A percentile compares a stretch with the other conserved stretches of the same genome.
Conservation (phyloP, 345 rosid genomes). For the Eucalyptus pauciflora region DNA sequence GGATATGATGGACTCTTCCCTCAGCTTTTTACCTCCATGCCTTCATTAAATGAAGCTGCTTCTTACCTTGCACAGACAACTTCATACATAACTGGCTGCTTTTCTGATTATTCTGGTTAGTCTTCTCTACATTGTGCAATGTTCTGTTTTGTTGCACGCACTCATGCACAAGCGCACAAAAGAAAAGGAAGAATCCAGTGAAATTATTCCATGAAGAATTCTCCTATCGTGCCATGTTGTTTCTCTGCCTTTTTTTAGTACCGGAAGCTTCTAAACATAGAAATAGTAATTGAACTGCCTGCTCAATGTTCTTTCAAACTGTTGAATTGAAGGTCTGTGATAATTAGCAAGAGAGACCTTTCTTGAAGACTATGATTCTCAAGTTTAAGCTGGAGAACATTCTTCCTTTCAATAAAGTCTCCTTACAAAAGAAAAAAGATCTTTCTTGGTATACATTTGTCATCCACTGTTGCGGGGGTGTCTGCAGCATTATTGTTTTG, state of each 20-base stretch:
- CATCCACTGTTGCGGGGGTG: neutral
- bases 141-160: neutral
- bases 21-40: constrained; percentile 33
- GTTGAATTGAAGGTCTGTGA: neutral
- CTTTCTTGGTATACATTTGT: neutral
- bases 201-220: neutral
- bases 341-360: neutral
- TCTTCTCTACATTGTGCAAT: neutral
- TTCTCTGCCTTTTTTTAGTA: neutral
- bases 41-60: constrained; percentile 37
- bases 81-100: constrained; percentile 38
- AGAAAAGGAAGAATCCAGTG: neutral
- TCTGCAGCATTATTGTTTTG: neutral
- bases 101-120: constrained; percentile 40
- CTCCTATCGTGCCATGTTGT: neutral
- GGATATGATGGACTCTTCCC: constrained; percentile 18
- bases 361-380: neutral
- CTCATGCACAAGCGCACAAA: neutral
- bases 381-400: neutral
- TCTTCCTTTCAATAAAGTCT: neutral
- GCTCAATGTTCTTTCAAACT: neutral
- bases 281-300: neutral
- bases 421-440: neutral
- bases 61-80: constrained; percentile 41
- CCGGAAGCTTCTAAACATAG: neutral